Evolutionary conservation across 1,284 basidiomycete species (phyloP), one percentile per base, ranked within the genome.

Genomic region (Vanrija pseudolonga): DNA sequence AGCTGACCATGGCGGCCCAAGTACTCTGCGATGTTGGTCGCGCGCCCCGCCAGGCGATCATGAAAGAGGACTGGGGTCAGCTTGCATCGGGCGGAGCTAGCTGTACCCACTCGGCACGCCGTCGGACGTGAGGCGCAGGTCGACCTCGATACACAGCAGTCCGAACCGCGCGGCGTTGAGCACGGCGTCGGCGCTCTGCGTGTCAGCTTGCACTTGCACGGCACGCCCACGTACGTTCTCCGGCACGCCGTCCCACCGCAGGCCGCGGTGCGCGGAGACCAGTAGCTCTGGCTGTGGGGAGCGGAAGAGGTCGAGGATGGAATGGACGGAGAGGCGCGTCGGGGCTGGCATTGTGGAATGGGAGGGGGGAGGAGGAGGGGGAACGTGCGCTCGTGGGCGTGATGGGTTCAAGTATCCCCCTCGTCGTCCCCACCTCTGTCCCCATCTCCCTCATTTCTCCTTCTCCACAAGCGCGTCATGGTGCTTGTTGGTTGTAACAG

Each of bases 241-340:
- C 5, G 47, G 20, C n/a, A 41, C 40, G 14, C 47, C 47, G 47
- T 49, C 26, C 47, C 47, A 49, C 18, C 47, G 47, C 18, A 49
- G 40, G 3, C 47, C 47, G 39, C 47, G 47, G 47, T 49, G 47
- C 4, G 47, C 38, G 3, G 47, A 49, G 6, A 49, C 22, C 39
- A 49, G 47, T 15, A 42, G 18, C 14, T 11, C 19, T 4, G n/a
- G 18, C 23, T 40, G 36, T 2, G 47, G 39, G 14, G 17, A 17
- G 23, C 38, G 39, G 47, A 49, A 41, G 22, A 41, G 39, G 14
- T 41, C 38, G 38, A 40, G 14, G n/a, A 49, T 49, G 18, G n/a
- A 6, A 23, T 41, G 37, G 2, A 49, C 47, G 6, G 15, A 20
- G 37, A 49, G 47, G 12, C 18, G 12, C 15, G 47, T 49, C 8